Conservation (phyloP, 352 stramenopile species). For the Globisporangium rhizosaccharum region DNA sequence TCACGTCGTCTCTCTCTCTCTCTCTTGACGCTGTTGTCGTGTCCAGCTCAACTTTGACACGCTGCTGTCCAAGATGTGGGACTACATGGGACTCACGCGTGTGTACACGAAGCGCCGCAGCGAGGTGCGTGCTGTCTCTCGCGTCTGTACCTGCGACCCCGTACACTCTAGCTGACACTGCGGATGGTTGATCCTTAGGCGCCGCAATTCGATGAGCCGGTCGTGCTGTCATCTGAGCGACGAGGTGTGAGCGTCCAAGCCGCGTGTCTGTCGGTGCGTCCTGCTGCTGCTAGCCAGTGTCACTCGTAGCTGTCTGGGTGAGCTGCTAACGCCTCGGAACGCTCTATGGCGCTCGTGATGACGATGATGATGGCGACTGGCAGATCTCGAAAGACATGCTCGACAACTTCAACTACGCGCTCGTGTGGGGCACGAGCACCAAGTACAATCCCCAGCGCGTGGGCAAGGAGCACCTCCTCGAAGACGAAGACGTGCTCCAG, state of each 20-base stretch:
- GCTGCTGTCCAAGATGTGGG: conserved; percentile 85
- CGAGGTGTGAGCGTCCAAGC: conserved; percentile 79
- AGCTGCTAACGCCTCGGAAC: neutral
- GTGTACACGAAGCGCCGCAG: conserved; percentile 87
- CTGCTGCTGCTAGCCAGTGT: neutral
- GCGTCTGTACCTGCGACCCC: neutral
- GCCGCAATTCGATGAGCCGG: conserved; percentile 72
- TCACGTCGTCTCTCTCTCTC: neutral
- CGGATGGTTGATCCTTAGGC: conserved; percentile 20
- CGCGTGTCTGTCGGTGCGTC: conserved; percentile 76
- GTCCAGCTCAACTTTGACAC: conserved; percentile 95
- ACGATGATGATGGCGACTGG: neutral
- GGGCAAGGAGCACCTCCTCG: conserved; percentile 92
- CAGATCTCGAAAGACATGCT: conserved; percentile 91
- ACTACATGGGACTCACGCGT: conserved; percentile 87
- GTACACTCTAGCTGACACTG: neutral
- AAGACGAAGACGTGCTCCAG: conserved; percentile 98
- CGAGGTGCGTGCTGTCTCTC: conserved; percentile 34
- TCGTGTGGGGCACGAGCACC: conserved; percentile 97
- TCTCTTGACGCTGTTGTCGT: conserved; percentile 14
- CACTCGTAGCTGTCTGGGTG: neutral
- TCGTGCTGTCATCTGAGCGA: conserved; percentile 80
- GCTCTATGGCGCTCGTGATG: no score
- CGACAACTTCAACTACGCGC: conserved; percentile 96
- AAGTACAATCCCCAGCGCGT: conserved; percentile 97